Conservation (phyloP, 2,329 filamentous ascomycete genomes). For the Penicillium sp. region DNA sequence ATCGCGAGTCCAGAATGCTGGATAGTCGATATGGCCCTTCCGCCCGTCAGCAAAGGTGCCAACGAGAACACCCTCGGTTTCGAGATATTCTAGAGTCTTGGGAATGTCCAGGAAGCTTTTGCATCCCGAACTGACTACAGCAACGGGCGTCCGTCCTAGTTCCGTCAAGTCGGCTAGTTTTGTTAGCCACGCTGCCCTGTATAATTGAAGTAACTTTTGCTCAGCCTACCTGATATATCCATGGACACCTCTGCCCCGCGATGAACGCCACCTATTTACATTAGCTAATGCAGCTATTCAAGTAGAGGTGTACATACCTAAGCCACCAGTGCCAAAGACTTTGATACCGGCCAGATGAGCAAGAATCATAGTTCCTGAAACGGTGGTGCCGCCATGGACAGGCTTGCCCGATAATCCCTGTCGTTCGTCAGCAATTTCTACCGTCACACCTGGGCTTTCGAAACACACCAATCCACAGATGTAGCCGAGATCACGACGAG, state of each 20-base stretch:
- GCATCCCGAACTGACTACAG: slow-evolving; percentile 84
- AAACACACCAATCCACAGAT: slow-evolving; percentile 65
- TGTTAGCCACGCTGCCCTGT: slow-evolving; percentile 1
- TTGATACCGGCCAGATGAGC: slow-evolving; percentile 82
- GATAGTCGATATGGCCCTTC: slow-evolving; percentile 71
- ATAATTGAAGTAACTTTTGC: not conserved
- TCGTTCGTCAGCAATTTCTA: slow-evolving; percentile 9
- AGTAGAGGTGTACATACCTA: slow-evolving; percentile 47
- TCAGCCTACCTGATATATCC: slow-evolving; percentile 66
- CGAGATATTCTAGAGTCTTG: slow-evolving; percentile 76
- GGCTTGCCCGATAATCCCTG: slow-evolving; percentile 63
- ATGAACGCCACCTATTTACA: slow-evolving; percentile 69
- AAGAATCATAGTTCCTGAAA: slow-evolving; percentile 88
- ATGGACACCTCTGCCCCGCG: slow-evolving; percentile 79
- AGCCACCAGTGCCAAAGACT: slow-evolving; percentile 89
- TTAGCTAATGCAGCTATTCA: slow-evolving; percentile 14
- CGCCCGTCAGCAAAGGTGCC: slow-evolving; percentile 86
- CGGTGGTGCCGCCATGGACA: slow-evolving; percentile 85
- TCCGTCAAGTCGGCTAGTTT: slow-evolving; percentile 78
- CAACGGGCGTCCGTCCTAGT: slow-evolving; percentile 81
- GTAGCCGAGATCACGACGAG: slow-evolving; percentile 79
- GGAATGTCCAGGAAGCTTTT: slow-evolving; percentile 95
- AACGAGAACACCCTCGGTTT: slow-evolving; percentile 70
- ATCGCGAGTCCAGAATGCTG: slow-evolving; percentile 87
- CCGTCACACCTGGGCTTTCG: too few species aligned